phyloP scores from a whole-genome alignment of 2,329 filamentous ascomycete species.

The Fusarium sp. region DNA sequence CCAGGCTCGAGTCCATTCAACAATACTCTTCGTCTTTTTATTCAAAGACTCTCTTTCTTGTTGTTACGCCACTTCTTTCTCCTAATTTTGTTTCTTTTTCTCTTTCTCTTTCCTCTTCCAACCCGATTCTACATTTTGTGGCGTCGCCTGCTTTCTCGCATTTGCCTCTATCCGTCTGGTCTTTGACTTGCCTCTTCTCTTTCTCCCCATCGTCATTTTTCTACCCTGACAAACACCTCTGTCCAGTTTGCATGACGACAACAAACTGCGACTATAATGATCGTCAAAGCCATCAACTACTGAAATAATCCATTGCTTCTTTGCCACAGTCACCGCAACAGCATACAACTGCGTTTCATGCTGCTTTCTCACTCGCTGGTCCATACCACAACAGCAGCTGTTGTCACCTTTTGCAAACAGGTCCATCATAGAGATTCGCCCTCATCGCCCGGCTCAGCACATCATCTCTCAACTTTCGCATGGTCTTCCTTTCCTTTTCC shows the following conservation, averaged over 20 bases:
- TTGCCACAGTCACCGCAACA: conserved; percentile 19
- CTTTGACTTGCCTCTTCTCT: conserved; percentile 16
- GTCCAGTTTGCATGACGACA: conserved; percentile 35
- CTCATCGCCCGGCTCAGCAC: conserved; percentile 24
- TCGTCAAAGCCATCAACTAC: conserved; percentile 36
- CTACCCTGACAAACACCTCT: conserved; percentile 25
- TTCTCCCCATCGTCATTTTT: conserved; percentile 26
- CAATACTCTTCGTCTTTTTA: conserved; percentile 13
- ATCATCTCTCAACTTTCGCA: conserved; percentile 41
- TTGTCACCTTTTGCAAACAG: conserved; percentile 17
- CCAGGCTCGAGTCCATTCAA: conserved; percentile 15
- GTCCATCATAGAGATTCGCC: conserved; percentile 12
- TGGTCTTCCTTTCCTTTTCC: conserved; percentile 50
- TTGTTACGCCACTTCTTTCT: background rate
- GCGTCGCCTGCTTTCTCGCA: conserved; percentile 31
- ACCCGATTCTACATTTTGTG: conserved; percentile 31
- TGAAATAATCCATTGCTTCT: conserved; percentile 37
- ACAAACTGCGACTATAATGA: conserved; percentile 42
- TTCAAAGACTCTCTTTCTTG: conserved; percentile 11
- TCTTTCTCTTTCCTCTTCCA: conserved; percentile 3
- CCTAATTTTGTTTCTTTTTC: background rate
- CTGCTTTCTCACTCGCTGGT: conserved; percentile 7
- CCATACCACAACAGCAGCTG: background rate
- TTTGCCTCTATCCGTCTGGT: conserved; percentile 31
- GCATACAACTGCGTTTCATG: conserved; percentile 7